These are phyloP conservation scores for Sphagnum tenellum DNA, from an alignment of 225 moss, liverwort and hornwort genomes.

Conservation along the genomic window DNA sequence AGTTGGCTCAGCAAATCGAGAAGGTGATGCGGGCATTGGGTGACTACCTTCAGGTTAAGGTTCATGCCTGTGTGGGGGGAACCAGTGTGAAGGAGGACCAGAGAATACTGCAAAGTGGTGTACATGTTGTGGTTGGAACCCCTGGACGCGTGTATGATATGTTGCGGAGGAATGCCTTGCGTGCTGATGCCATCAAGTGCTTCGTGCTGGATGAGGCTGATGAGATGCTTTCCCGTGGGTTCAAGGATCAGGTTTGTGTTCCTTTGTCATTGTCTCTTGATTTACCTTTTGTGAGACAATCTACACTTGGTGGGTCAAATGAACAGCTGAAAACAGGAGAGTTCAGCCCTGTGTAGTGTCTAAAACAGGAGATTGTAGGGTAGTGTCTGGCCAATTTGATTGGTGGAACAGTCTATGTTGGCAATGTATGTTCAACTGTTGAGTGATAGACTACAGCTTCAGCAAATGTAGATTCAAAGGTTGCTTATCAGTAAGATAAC, in stretches of 20 bases:
- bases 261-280: no score
- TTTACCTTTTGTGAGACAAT: not conserved
- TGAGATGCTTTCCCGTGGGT: constrained; percentile 64
- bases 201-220: constrained; percentile 62
- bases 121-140: constrained; percentile 54
- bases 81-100: constrained; percentile 54
- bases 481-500: no score
- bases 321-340: no score
- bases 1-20: constrained; percentile 61
- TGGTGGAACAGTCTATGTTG: no score
- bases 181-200: constrained; percentile 59
- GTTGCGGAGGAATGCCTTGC: constrained; percentile 49
- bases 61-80: constrained; percentile 59
- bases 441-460: no score
- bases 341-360: no score
- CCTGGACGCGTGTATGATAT: constrained; percentile 63
- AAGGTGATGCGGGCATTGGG: constrained; percentile 67
- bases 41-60: constrained; percentile 57
- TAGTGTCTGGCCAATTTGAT: not conserved
- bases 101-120: constrained; percentile 44
- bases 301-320: no score
- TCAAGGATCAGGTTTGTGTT: constrained; percentile 55
- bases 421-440: no score
- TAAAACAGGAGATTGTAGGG: not conserved
- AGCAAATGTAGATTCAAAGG: no score